Percentiles rank a stretch among this genome's conserved stretches.
phyloP scores from a whole-genome alignment of 2,329 filamentous ascomycete genomes.

The Botrytis sinoallii region DNA sequence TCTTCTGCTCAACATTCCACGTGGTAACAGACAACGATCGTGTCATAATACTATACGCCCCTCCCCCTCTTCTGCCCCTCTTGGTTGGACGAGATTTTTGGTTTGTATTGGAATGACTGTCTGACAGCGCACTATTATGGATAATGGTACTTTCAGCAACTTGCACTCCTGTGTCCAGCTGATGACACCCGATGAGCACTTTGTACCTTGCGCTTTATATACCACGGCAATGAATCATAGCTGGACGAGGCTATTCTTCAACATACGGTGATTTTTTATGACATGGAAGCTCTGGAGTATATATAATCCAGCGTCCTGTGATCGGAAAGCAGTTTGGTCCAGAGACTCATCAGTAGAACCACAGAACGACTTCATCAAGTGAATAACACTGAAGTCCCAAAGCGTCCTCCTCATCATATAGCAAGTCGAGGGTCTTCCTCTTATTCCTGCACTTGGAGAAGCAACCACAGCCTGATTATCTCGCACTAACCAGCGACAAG shows the following conservation, averaged over 20 bases:
- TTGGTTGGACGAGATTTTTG: background rate
- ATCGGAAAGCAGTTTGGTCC: background rate
- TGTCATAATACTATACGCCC: background rate
- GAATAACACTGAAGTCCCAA: background rate
- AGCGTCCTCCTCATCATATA: background rate
- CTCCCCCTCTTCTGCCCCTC: background rate
- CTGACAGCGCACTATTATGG: background rate
- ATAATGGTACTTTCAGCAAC: background rate
- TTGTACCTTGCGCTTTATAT: background rate
- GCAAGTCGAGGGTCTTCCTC: background rate
- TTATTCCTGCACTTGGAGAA: background rate
- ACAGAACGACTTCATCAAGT: background rate
- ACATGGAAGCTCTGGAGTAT: too few species aligned
- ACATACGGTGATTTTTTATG: background rate
- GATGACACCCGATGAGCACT: background rate
- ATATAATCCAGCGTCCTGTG: background rate
- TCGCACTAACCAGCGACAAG: background rate
- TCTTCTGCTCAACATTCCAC: background rate
- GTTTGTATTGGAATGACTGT: background rate
- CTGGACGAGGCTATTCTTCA: too few species aligned
- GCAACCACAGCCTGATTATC: background rate
- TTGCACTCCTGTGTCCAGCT: background rate
- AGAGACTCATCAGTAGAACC: background rate
- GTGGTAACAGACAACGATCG: background rate
- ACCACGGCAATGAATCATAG: background rate